Evolutionary conservation across 2,329 filamentous ascomycete genomes (phyloP).

Genomic region (Xylaria sp.): DNA sequence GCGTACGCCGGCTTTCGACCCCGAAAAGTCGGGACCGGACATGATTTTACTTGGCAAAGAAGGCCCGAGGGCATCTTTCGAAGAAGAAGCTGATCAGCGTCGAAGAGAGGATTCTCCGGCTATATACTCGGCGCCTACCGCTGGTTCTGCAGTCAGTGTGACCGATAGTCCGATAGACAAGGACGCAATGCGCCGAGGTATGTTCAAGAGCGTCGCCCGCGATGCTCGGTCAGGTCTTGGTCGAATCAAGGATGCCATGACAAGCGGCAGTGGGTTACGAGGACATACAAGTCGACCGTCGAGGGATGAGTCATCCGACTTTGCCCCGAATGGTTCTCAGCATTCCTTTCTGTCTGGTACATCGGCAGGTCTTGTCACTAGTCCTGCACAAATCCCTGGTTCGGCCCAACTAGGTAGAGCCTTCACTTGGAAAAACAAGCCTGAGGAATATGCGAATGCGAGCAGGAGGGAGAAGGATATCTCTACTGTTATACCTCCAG

Average conservation of each 20-base stretch:
- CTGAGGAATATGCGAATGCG: constrained; percentile 65
- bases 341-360: constrained; percentile 53
- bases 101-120: constrained; percentile 59
- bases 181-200: constrained; percentile 69
- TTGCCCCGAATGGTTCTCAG: constrained; percentile 50
- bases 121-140: constrained; percentile 57
- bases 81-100: constrained; percentile 62
- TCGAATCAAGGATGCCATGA: constrained; percentile 85
- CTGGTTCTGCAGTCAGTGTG: constrained; percentile 60
- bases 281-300: constrained; percentile 67
- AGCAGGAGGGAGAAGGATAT: constrained; percentile 53
- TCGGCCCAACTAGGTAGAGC: constrained; percentile 58
- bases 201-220: constrained; percentile 83
- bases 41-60: constrained; percentile 66
- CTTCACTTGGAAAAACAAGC: constrained; percentile 73
- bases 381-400: constrained; percentile 45
- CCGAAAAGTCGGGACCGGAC: constrained; percentile 60
- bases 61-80: constrained; percentile 61
- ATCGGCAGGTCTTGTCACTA: constrained; percentile 51
- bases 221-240: constrained; percentile 86
- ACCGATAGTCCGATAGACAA: constrained; percentile 63
- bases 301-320: constrained; percentile 64
- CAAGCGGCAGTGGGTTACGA: constrained; percentile 64
- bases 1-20: constrained; percentile 65
- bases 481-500: constrained; percentile 39